Evolutionary conservation across 805 yeast genomes (phyloP).

Genomic region (Candida methanosorbosa): DNA sequence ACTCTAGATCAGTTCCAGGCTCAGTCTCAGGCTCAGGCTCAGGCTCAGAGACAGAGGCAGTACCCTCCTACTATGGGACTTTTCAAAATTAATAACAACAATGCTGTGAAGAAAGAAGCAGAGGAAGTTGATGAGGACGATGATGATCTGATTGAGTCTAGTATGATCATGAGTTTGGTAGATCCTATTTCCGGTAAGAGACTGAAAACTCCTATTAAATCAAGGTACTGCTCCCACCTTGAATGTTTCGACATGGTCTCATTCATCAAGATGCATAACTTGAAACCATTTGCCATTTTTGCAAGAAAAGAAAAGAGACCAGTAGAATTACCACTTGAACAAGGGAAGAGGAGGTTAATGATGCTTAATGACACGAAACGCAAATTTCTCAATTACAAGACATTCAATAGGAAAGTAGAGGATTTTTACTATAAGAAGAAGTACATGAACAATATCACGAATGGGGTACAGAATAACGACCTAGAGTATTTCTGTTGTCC

Average conservation of each 20-base stretch:
- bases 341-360: no score
- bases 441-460: conserved; percentile 10
- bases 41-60: background rate
- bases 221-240: conserved; percentile 24
- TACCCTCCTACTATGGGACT: no score
- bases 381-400: conserved; percentile 8
- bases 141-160: conserved; percentile 22
- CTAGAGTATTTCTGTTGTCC: conserved; percentile 25
- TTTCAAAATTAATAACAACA: background rate
- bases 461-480: conserved; percentile 13
- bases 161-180: conserved; percentile 19
- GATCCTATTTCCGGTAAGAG: conserved; percentile 25
- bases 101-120: background rate
- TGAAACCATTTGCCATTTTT: conserved; percentile 19
- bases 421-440: conserved; percentile 15
- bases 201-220: conserved; percentile 21
- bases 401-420: no score
- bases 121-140: conserved; percentile 10
- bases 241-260: conserved; percentile 26
- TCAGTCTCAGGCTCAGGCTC: no score
- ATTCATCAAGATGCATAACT: conserved; percentile 19
- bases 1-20: no score
- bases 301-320: no score
- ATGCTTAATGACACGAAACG: conserved; percentile 13
- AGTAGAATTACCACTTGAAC: no score